A percentile compares a stretch with the other conserved stretches of the same genome.
Evolutionary conservation across 805 yeast species (phyloP).

Genomic region (Metschnikowia reukaufii): DNA sequence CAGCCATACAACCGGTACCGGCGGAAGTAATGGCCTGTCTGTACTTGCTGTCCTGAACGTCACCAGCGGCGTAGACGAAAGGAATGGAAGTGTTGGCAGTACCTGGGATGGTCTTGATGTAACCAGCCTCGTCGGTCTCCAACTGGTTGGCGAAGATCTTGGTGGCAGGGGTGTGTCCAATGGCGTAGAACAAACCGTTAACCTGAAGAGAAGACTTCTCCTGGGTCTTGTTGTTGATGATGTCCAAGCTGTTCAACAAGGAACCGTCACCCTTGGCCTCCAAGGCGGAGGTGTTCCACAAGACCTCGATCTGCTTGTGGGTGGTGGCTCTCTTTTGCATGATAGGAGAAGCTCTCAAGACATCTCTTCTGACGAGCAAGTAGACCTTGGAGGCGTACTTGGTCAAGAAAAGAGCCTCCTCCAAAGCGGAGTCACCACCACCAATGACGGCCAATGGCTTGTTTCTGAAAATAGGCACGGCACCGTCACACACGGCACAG

Average conservation of each 20-base stretch:
- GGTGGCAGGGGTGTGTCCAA: slow-evolving; percentile 97
- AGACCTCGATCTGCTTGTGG: slow-evolving; percentile 86
- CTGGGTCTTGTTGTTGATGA: slow-evolving; percentile 71
- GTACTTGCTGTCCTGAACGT: slow-evolving; percentile 93
- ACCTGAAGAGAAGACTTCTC: slow-evolving; percentile 69
- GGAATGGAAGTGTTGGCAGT: slow-evolving; percentile 78
- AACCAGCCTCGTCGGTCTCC: slow-evolving; percentile 84
- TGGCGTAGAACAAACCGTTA: slow-evolving; percentile 94
- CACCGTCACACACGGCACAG: slow-evolving; percentile 99
- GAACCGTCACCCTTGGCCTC: slow-evolving; percentile 96
- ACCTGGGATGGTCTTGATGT: slow-evolving; percentile 88
- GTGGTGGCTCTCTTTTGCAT: slow-evolving; percentile 91
- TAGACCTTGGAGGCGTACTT: slow-evolving; percentile 96
- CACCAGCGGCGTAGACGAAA: slow-evolving; percentile 98
- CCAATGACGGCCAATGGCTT: slow-evolving; percentile 97
- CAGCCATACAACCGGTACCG: slow-evolving; percentile 99
- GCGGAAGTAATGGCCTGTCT: slow-evolving; percentile 99
- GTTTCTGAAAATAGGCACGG: slow-evolving; percentile 97
- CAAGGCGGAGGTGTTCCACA: slow-evolving; percentile 79
- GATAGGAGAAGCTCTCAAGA: slow-evolving; percentile 89
- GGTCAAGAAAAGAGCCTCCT: slow-evolving; percentile 95
- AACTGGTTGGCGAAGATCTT: slow-evolving; percentile 72
- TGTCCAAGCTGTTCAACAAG: slow-evolving; percentile 60
- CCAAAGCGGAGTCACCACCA: slow-evolving; percentile 99
- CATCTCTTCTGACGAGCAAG: slow-evolving; percentile 91